Base-by-base conservation (phyloP, 352 stramenopile genomes). In the Pilasporangium apinafurcum region DNA sequence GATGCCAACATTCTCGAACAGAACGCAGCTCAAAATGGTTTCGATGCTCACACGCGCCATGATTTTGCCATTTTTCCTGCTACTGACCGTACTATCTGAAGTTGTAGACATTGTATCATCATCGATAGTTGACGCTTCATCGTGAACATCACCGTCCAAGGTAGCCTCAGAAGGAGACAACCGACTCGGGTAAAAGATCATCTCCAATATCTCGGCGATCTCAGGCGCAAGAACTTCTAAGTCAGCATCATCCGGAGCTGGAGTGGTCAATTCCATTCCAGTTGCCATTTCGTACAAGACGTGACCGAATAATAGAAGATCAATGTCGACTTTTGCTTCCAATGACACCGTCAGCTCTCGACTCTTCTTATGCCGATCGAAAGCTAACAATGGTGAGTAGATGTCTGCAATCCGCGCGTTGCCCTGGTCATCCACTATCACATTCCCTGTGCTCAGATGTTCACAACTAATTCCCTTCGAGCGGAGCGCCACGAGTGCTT, bases 221-320 rank as follows among this genome's bases (percentile, higher is more conserved):
- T 84, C 68, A 1, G 65, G 62, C 0, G 45, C 39, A n/a, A 87
- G 33, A 42, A 72, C 62, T 24, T 81, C 54, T 0, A 90, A 43
- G 18, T 86, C 67, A 16, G 41, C 43, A 47, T 68, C 57, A 12
- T 79, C 65, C 1, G 78, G 78, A 29, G 56, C 44, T 2, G 64
- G 40, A 14, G 56, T 56, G 14, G 58, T 18, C 1, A 90, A 53
- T 50, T 86, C 75, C 59, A 65, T 53, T 1, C 78, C 78, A 3
- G 72, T 86, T 0, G 69, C 75, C 78, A 90, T 87, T 38, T 90
- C 78, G 38, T 86, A 90, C 39, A 90, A 37, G 24, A 86, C 56
- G 8, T 85, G 75, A 5, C 78, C 75, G 45, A 88, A 83, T 1
- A 85, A 52, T 17, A 90, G 59, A 22, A 88, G 9, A 44, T 91